A percentile compares a stretch with the other conserved stretches of the same genome.
These are phyloP conservation scores for Arabidopsis arenosa DNA, from an alignment of 345 rosid species.

Conservation along the genomic window DNA sequence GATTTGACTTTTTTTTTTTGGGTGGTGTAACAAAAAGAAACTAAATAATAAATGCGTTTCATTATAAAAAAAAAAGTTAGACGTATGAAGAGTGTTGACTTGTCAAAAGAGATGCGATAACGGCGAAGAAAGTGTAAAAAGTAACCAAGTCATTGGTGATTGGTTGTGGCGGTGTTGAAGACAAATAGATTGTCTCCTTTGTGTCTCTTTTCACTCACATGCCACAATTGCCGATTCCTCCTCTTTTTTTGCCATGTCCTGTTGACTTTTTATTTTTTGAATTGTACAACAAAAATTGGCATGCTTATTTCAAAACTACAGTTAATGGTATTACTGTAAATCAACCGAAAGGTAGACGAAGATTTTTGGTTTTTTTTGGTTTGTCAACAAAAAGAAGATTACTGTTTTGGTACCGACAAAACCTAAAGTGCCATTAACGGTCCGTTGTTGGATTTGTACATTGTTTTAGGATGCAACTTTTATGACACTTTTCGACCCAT, in stretches of 20 bases:
- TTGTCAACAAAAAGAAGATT: slow-evolving; percentile 9
- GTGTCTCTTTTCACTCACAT: slow-evolving; percentile 41
- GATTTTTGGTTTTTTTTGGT: neutral
- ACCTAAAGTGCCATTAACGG: slow-evolving; percentile 31
- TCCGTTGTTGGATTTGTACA: slow-evolving; percentile 25
- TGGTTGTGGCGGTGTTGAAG: slow-evolving; percentile 46
- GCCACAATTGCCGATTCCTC: slow-evolving; percentile 39
- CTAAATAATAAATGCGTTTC: slow-evolving; percentile 21
- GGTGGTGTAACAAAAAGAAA: slow-evolving; percentile 13
- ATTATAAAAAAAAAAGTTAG: neutral
- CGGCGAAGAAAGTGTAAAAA: slow-evolving; percentile 49
- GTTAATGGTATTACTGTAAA: neutral
- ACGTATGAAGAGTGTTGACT: slow-evolving; percentile 55
- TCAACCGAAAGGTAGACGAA: slow-evolving; percentile 32
- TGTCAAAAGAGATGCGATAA: slow-evolving; percentile 48
- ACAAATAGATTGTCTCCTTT: slow-evolving; percentile 34
- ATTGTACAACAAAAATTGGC: neutral
- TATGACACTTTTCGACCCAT: neutral
- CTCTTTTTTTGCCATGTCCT: slow-evolving; percentile 28
- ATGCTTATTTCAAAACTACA: slow-evolving; percentile 5
- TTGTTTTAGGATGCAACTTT: slow-evolving; percentile 23
- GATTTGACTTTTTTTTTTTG: slow-evolving; percentile 36
- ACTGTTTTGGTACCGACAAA: slow-evolving; percentile 43
- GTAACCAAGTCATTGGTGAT: slow-evolving; percentile 43
- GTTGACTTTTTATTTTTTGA: slow-evolving; percentile 32